Conservation (phyloP, 176 grass and related monocot species). For the Secale cereale region DNA sequence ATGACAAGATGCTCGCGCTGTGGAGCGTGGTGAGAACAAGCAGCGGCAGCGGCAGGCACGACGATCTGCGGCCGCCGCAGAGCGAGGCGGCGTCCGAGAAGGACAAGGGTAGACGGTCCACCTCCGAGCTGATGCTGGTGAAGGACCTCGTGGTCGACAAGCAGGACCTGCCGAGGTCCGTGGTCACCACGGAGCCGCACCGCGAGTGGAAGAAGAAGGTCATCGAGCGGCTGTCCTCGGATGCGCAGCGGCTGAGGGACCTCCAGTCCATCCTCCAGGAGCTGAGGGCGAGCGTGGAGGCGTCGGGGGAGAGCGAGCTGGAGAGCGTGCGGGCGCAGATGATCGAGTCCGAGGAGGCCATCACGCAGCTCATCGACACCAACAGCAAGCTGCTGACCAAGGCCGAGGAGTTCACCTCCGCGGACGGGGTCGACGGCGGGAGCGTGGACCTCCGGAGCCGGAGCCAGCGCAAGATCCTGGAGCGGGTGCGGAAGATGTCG, state of each 20-base stretch:
- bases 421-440: slow-evolving; percentile 7
- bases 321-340: slow-evolving; percentile 59
- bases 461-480: slow-evolving; percentile 81
- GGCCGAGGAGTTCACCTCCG: slow-evolving; percentile 50
- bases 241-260: slow-evolving; percentile 58
- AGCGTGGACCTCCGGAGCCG: slow-evolving; percentile 48
- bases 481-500: slow-evolving; percentile 65
- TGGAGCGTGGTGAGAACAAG: slow-evolving; percentile 50
- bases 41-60: slow-evolving; percentile 12
- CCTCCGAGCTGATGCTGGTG: slow-evolving; percentile 50
- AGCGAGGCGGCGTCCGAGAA: slow-evolving; percentile 19
- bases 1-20: slow-evolving; percentile 38
- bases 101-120: slow-evolving; percentile 35
- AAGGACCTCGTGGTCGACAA: slow-evolving; percentile 87
- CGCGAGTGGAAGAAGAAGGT: slow-evolving; percentile 81
- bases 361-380: slow-evolving; percentile 68
- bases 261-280: slow-evolving; percentile 63
- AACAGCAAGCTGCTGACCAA: slow-evolving; percentile 78
- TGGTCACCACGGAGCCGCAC: slow-evolving; percentile 23
- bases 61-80: slow-evolving; percentile 33
- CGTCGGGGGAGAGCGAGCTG: slow-evolving; percentile 39
- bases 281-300: slow-evolving; percentile 49
- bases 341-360: slow-evolving; percentile 58
- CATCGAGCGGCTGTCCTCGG: slow-evolving; percentile 55
- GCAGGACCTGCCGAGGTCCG: slow-evolving; percentile 42